Evolutionary conservation across 2,329 filamentous ascomycete species (phyloP).

Genomic region (Septoria petroselini): DNA sequence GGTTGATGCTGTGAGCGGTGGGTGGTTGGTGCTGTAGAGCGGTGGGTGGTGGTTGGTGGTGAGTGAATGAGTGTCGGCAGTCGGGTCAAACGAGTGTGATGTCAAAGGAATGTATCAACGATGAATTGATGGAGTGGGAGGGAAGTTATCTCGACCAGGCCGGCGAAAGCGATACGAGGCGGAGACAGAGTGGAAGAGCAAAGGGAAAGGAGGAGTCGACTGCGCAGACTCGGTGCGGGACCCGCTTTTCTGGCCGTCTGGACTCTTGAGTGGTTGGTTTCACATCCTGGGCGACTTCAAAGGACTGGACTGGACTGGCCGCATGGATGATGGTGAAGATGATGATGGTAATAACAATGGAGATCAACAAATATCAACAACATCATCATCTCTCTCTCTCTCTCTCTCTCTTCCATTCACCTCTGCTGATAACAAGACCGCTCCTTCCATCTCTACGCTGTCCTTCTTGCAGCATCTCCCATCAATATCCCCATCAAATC

Average conservation of each 20-base stretch:
- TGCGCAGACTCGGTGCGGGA: no score
- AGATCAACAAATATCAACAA: neutral
- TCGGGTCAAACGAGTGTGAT: slow-evolving; percentile 14
- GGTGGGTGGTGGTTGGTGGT: slow-evolving; percentile 8
- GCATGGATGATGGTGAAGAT: no score
- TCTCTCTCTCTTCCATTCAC: neutral
- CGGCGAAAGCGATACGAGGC: slow-evolving; percentile 5
- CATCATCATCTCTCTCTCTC: neutral
- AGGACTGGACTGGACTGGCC: no score
- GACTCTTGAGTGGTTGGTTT: neutral
- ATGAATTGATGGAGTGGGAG: no score
- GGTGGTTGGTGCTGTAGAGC: slow-evolving; percentile 15
- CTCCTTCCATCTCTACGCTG: slow-evolving; percentile 3
- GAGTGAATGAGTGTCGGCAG: no score
- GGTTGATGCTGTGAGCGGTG: slow-evolving; percentile 12
- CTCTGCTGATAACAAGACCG: neutral
- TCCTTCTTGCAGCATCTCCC: neutral
- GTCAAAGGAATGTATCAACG: slow-evolving; percentile 14
- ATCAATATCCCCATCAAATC: no score
- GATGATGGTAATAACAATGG: no score
- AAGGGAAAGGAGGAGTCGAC: neutral
- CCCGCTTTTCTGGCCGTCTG: no score
- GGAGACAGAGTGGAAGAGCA: neutral
- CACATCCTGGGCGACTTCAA: no score
- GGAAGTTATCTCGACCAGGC: slow-evolving; percentile 6